phyloP scores from a whole-genome alignment of 257 asterid species.

The Thymus mandschuricus region DNA sequence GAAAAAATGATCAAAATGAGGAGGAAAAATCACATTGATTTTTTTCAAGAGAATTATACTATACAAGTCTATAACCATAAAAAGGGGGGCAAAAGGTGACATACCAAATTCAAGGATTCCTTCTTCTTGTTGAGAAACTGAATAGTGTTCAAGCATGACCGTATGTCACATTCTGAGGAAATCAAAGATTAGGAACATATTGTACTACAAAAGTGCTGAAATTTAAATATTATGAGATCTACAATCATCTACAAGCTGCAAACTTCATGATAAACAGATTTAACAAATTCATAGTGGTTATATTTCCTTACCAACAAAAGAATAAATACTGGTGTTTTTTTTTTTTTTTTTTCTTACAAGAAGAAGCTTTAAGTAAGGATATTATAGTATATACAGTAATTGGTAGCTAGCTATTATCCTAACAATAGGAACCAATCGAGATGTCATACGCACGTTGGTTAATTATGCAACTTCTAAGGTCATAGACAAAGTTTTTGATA shows the following conservation, averaged over 20 bases:
- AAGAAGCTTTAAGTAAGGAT: not conserved
- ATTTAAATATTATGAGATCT: slow-evolving; percentile 1
- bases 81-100: slow-evolving; percentile 9
- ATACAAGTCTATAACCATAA: slow-evolving; percentile 13
- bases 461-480: not conserved
- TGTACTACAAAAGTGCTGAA: slow-evolving; percentile 9
- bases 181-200: slow-evolving; percentile 24
- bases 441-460: not conserved
- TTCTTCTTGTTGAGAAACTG: slow-evolving; percentile 92
- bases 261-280: too few species aligned
- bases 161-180: slow-evolving; percentile 83
- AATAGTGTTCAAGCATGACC: slow-evolving; percentile 95
- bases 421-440: not conserved
- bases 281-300: too few species aligned
- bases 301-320: slow-evolving; percentile 13
- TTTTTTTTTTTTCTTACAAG: too few species aligned
- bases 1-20: slow-evolving; percentile 28
- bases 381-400: not conserved
- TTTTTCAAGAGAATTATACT: slow-evolving; percentile 22
- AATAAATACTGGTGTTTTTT: slow-evolving; percentile 23
- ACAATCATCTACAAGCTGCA: slow-evolving; percentile 9
- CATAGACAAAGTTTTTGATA: not conserved
- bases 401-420: not conserved
- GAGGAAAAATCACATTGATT: slow-evolving; percentile 19
- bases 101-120: slow-evolving; percentile 80